These are phyloP conservation scores for Zymoseptoria passerinii DNA, from an alignment of 2,329 filamentous ascomycete genomes.

Conservation along the genomic window DNA sequence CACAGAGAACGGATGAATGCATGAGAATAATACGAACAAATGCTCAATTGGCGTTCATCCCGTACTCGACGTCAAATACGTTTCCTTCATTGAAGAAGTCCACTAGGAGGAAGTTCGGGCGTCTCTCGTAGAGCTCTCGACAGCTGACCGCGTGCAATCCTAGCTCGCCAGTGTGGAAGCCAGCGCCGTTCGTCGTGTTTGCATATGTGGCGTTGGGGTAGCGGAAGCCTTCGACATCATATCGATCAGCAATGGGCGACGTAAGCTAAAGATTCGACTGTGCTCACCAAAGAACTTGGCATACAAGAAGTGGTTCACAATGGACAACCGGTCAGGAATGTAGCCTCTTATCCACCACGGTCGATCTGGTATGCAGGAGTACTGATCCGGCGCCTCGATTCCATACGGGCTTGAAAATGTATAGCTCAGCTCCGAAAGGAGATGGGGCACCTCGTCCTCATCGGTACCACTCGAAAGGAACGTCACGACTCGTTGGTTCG, in stretches of 20 bases:
- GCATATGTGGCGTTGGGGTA: constrained; percentile 37
- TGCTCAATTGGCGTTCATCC: constrained; percentile 20
- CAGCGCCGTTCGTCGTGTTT: constrained; percentile 36
- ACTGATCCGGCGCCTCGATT: constrained; percentile 28
- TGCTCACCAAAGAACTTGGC: constrained; percentile 29
- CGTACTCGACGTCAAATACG: constrained; percentile 23
- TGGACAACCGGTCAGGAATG: constrained; percentile 35
- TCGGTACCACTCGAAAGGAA: constrained; percentile 39
- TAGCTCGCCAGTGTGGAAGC: constrained; percentile 33
- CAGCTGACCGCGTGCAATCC: constrained; percentile 37
- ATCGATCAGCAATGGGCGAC: not conserved
- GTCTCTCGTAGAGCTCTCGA: constrained; percentile 29
- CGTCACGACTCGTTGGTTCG: constrained; percentile 36
- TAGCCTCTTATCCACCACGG: constrained; percentile 33
- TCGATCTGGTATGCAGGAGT: constrained; percentile 30
- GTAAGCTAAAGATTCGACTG: not conserved
- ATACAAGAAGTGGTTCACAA: constrained; percentile 43
- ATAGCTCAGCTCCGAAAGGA: constrained; percentile 31
- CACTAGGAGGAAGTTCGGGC: constrained; percentile 37
- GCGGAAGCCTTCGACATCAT: constrained; percentile 33
- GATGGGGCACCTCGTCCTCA: constrained; percentile 32
- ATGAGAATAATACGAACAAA: not conserved
- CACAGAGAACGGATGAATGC: not conserved
- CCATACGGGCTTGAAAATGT: constrained; percentile 41
- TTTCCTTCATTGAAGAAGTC: constrained; percentile 30